phyloP scores from a whole-genome alignment of 2,329 filamentous ascomycete genomes.

The Laburnicola sp. region DNA sequence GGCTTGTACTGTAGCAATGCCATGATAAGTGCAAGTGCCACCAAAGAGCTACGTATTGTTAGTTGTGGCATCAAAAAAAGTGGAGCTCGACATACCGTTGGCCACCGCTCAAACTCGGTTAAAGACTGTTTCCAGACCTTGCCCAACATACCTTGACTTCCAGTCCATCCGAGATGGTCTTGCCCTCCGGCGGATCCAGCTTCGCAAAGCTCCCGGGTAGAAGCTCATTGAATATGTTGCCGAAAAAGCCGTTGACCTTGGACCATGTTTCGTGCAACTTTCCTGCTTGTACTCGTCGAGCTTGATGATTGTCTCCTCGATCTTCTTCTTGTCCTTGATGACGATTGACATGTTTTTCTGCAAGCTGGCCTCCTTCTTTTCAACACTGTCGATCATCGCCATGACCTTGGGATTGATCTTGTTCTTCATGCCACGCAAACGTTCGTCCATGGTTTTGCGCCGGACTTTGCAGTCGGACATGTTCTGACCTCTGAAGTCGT shows the following conservation, averaged over 20 bases:
- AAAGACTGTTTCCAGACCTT: constrained; percentile 99
- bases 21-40: constrained; percentile 96
- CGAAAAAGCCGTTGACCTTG: constrained; percentile 96
- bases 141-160: constrained; percentile 97
- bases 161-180: constrained; percentile 89
- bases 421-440: constrained; percentile 98
- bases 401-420: constrained; percentile 99
- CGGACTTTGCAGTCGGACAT: constrained; percentile 87
- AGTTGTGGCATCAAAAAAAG: constrained; percentile 14
- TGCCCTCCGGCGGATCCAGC: constrained; percentile 90
- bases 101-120: constrained; percentile 90
- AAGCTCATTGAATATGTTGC: constrained; percentile 95
- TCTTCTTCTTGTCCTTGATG: constrained; percentile 95
- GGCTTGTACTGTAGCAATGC: constrained; percentile 97
- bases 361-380: constrained; percentile 93
- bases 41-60: constrained; percentile 69
- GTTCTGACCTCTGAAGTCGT: constrained; percentile 91
- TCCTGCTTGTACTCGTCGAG: constrained; percentile 99
- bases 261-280: constrained; percentile 94
- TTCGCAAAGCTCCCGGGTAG: constrained; percentile 95
- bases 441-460: constrained; percentile 82
- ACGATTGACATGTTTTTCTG: constrained; percentile 99
- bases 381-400: constrained; percentile 99
- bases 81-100: constrained; percentile 69
- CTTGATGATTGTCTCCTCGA: constrained; percentile 94